Evolutionary conservation across 345 rosid species (phyloP), one percentile per base, ranked within the genome.

Genomic region (Eutrema japonicum): DNA sequence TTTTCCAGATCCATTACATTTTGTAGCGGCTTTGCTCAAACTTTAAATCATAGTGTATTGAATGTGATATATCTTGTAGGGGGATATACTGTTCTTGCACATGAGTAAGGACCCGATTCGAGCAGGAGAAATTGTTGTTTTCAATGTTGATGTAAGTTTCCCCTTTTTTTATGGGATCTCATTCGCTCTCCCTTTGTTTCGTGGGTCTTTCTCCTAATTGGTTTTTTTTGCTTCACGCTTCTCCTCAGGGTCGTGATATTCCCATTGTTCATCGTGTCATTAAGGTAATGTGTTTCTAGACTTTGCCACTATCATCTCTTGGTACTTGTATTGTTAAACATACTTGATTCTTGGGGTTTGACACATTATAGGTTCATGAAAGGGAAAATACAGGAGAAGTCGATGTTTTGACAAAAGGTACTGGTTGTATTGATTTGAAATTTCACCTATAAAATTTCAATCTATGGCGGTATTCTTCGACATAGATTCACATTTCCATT

Each of bases 381-480:
- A 85, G 89, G 63, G 80, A 86, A 77, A 87, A 89, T 72, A 94
- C 92, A 6, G 89, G 86, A 60, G 97, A 92, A 72, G 98, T 96
- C 55, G 99, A 96, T 79, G 95, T 96, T 75, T 84, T 96, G 48
- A 92, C 99, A 11, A 96, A 96, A 90, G 99, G 99, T 96, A 47
- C 74, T 61, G 11, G 63, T 64, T 82, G 29, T 56, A 30, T 47
- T 56, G 37, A 46, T 42, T 35, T 53, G 49, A 75, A 30, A 3
- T 67, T 11, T 63, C 43, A 38, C 22, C 27, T n/a, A n/a, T n/a
- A n/a, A n/a, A n/a, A n/a, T n/a, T n/a, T n/a, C n/a, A n/a, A n/a
- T n/a, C n/a, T n/a, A n/a, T n/a, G 53, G 43, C 53, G 72, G 68
- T 10, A 29, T 3, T 78, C 33, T 16, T 50, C 26, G 26, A 40